Evolutionary conservation across 2,329 filamentous ascomycete genomes (phyloP), one percentile per base, ranked within the genome.

Genomic region (Cercospora berteroae): DNA sequence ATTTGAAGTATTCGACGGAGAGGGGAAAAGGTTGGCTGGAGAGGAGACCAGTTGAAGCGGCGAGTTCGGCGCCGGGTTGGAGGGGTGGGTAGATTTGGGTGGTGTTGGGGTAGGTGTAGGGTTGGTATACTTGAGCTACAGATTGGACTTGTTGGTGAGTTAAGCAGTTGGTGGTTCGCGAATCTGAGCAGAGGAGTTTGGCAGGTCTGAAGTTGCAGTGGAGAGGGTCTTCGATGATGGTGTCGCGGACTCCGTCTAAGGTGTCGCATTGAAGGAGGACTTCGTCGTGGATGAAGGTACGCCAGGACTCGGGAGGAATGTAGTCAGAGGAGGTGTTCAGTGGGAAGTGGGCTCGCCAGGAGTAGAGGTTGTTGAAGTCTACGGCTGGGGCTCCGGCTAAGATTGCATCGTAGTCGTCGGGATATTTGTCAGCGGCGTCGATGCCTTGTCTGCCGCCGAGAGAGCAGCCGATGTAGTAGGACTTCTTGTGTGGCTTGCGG

Each of bases 391-490:
- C 83, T 6, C 84, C 84, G 13, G 84, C 81, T 2, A 87, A 71
- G 16, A 84, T 79, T 16, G 85, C 86, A 69, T 87, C 85, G 64
- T 87, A 87, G 67, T 87, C 85, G 0, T 81, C 76, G 0, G 86
- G 84, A 67, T 82, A 86, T 5, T 75, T 72, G 68, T 88, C 81
- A 0, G 83, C 81, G 3, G 81, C 80, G 58, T 84, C 84, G 42
- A 86, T 77, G 2, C 85, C 86, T 77, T 88, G 84, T 0, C 86
- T 59, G 0, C 87, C 86, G 6, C 87, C 86, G 0, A 84, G 82
- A 0, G 85, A 88, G 71, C 86, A 88, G 8, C 86, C 86, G 2
- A 83, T 70, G 66, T 83, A 87, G 74, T 88, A 88, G 4, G 81
- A 82, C 50, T 81, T 82, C 8, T 76, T 73, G 1, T 80, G 79